These are phyloP conservation scores for Ustilago vetiveriae DNA, from an alignment of 1,284 basidiomycete species.

Conservation along the genomic window DNA sequence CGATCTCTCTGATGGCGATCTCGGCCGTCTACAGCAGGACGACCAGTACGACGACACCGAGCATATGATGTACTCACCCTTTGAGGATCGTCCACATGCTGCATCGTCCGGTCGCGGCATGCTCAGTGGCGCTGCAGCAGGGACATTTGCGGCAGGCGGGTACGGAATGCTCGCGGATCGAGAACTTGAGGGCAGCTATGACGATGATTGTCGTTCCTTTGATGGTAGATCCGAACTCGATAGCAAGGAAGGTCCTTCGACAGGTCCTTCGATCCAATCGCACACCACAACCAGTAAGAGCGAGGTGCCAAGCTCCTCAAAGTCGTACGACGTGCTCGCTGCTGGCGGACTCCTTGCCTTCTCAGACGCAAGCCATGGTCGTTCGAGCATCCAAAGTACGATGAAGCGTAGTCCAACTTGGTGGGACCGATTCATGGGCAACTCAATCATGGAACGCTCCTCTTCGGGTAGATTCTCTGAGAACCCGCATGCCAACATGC, in stretches of 20 bases:
- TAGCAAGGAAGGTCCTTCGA: conserved; percentile 13
- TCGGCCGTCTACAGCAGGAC: conserved; percentile 20
- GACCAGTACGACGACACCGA: conserved; percentile 10
- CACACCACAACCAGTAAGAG: conserved; percentile 41
- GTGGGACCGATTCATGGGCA: conserved; percentile 61
- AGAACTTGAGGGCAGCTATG: conserved; percentile 21
- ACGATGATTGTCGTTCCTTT: conserved; percentile 16
- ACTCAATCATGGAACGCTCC: conserved; percentile 48
- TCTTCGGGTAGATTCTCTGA: conserved; percentile 47
- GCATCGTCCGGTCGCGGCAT: background rate
- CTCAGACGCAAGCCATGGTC: conserved; percentile 35
- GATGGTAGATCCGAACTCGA: conserved; percentile 27
- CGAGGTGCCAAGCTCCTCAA: conserved; percentile 25
- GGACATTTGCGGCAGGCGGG: background rate
- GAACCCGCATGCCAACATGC: conserved; percentile 37
- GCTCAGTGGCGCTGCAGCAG: background rate
- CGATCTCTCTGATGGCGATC: conserved; percentile 38
- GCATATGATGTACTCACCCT: conserved; percentile 47
- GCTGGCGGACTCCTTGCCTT: conserved; percentile 42
- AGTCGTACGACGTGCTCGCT: conserved; percentile 24
- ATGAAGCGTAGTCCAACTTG: conserved; percentile 57
- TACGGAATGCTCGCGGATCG: conserved; percentile 32
- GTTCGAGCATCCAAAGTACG: background rate
- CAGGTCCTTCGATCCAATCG: conserved; percentile 33
- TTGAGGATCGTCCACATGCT: conserved; percentile 45